Evolutionary conservation across 257 asterid genomes (phyloP), one percentile per base, ranked within the genome.

Genomic region (Nicotiana sylvestris): DNA sequence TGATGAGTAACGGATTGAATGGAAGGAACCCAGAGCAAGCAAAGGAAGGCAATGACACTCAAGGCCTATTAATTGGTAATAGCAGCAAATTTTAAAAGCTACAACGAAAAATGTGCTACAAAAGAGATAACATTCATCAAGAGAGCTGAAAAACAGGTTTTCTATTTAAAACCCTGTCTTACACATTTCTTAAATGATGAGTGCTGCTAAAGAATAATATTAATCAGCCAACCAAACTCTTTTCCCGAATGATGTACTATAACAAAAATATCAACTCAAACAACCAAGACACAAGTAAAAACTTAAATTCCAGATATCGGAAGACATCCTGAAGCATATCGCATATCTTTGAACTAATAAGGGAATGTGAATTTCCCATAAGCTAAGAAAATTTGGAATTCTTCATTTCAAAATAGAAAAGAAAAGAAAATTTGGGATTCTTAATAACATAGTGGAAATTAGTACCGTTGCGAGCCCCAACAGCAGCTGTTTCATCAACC

Each of bases 381-480:
- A 51, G 43, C 80, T 51, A 51, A 51, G 3, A 27, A 74, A 49
- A 49, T 0, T 49, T 49, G 64, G 9, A 27, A 51, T 27, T 49
- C 29, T 12, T 51, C 78, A 35, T 35, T 15, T 9, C 15, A 25
- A 55, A 76, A 61, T 29, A 58, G 35, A 66, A 66, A 39, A 66
- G 33, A 58, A 43, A 53, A 13, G 17, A 13, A 53, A 57, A 16
- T 16, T 49, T 6, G 18, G 46, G 27, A 51, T 25, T 25, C 37
- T 74, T 15, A 61, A 35, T 33, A 67, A 82, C 30, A 25, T 46
- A 82, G 76, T 55, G 77, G 25, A 85, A 43, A 78, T 66, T 53
- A 29, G 82, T 60, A 96, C 97, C 98, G 90, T 87, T 87, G 56
- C 77, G 86, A 18, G 72, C 78, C 49, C 82, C 90, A 74, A 83